Percentiles rank a stretch among this genome's conserved stretches.
These are phyloP conservation scores for Mycena albidolilacea DNA, from an alignment of 768 basidiomycete species.

Conservation along the genomic window DNA sequence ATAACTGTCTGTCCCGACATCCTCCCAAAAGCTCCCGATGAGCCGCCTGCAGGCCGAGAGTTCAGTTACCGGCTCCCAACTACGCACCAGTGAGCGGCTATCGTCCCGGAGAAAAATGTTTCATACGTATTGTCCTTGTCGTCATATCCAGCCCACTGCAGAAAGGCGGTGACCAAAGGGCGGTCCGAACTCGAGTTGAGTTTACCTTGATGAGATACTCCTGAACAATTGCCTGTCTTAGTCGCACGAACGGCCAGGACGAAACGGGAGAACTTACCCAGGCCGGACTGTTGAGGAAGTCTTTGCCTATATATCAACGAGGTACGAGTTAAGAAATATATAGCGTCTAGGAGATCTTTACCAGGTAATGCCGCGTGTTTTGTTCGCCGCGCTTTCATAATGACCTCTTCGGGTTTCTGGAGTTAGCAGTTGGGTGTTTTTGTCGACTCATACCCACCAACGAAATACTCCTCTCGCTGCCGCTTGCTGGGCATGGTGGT, in stretches of 20 bases:
- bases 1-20: not conserved
- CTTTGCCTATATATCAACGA: too few relatives aligned
- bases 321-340: too few relatives aligned
- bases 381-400: not conserved
- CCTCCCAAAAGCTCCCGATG: slow-evolving; percentile 4
- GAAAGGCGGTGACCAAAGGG: not conserved
- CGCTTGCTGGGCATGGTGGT: not conserved
- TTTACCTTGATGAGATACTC: slow-evolving; percentile 14
- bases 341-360: too few relatives aligned
- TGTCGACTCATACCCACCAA: not conserved
- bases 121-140: slow-evolving; percentile 7
- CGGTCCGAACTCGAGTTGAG: not conserved
- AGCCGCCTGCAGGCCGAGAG: not conserved
- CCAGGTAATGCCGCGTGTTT: not conserved
- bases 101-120: not conserved
- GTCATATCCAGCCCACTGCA: slow-evolving; percentile 16
- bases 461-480: not conserved
- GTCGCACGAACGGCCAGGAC: not conserved
- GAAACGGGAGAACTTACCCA: slow-evolving; percentile 2
- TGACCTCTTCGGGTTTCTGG: not conserved
- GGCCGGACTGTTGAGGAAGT: not conserved
- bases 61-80: not conserved
- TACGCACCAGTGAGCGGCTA: not conserved
- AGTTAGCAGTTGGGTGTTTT: not conserved
- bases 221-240: not conserved